Evolutionary conservation across 495 filamentous ascomycete species (phyloP), one percentile per base, ranked within the genome.

Genomic region (Hypoxylon perforatum): DNA sequence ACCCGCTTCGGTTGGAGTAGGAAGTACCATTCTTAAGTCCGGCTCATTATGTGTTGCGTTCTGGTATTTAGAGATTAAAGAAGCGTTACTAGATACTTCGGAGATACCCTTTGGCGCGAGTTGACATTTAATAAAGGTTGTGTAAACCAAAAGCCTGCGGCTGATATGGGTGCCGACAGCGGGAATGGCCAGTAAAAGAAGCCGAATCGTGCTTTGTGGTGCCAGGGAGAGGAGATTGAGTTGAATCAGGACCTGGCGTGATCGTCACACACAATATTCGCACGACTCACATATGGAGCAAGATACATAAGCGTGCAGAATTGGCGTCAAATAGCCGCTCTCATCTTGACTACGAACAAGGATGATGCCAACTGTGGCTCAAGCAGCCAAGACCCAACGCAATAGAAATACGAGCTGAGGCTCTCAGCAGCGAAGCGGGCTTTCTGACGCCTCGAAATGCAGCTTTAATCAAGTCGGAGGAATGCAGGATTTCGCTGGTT

Each of bases 331-430:
- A 66, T 62, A 70, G 57, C 62, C 39, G 56, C 56, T 54, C 57
- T 58, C 47, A 35, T 53, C 47, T 56, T 46, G 49, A 19, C 35
- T 6, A 28, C 28, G 36, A 21, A 45, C 61, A 66, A 53, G 67
- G 67, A 61, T 64, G 22, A 57, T 66, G 52, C 53, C 53, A 36
- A 23, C 41, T 30, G 48, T 66, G 35, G 62, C 53, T 56, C 42
- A 46, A 45, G 21, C 52, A 56, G 62, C 62, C 57, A 70, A 66
- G 67, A 33, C 49, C 36, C 53, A n/a, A 46, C 62, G 36, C 41
- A 58, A 57, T 58, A 66, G 62, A 61, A 70, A 66, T 62, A 62
- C 67, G 67, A 70, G 62, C 39, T 65, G 67, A 65, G 67, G 62
- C 61, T 64, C 66, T 42, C 61, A 45, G 49, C 35, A 60, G 23